phyloP scores from a whole-genome alignment of 2,329 filamentous ascomycete species.

The Phoma herbarum region DNA sequence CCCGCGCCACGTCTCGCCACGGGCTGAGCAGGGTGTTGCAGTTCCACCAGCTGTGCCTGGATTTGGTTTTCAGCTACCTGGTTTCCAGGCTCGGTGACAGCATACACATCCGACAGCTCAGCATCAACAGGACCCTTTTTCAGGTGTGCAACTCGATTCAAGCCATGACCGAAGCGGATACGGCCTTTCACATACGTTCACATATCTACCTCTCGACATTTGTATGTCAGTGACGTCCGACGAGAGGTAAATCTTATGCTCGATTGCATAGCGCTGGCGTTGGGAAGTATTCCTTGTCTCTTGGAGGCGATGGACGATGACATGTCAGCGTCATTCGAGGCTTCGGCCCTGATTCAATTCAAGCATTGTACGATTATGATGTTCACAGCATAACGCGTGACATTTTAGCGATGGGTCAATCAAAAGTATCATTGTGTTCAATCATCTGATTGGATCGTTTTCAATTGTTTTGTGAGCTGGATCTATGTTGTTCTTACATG shows the following conservation, averaged over 20 bases:
- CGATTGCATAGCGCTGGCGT: conserved; percentile 33
- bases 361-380: conserved; percentile 1
- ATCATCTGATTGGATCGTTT: not conserved
- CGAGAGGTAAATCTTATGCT: not conserved
- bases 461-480: conserved; percentile 3
- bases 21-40: conserved; percentile 54
- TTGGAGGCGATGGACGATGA: not conserved
- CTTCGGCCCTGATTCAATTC: not conserved
- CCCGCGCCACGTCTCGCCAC: conserved; percentile 46
- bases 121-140: not conserved
- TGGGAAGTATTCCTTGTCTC: conserved; percentile 1
- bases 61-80: conserved; percentile 61
- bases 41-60: conserved; percentile 64
- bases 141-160: not conserved
- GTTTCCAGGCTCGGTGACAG: conserved; percentile 20
- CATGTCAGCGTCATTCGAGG: not conserved
- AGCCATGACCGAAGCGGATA: not conserved
- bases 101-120: not conserved
- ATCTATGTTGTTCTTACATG: not conserved
- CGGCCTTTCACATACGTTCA: not conserved
- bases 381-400: not conserved
- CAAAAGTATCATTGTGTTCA: not conserved
- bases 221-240: not conserved
- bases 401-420: not conserved
- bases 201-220: not conserved